Evolutionary conservation across 2,329 filamentous ascomycete genomes (phyloP), one percentile per base, ranked within the genome.

Genomic region (Dactylellina parvicollis): DNA sequence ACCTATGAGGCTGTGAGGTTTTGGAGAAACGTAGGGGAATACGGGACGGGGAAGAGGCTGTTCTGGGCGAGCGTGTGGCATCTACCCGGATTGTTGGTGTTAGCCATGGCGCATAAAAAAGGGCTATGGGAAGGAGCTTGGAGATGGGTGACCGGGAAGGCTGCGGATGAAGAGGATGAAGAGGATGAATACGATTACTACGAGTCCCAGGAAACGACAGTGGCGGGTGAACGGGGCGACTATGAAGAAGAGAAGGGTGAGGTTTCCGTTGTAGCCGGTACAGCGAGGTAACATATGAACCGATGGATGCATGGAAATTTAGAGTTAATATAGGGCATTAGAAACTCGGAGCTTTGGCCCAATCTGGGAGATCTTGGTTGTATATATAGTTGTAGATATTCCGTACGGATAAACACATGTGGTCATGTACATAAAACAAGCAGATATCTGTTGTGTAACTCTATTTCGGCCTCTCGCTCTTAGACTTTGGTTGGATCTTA

Each of bases 21-120:
- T 82, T 96, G 91, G 89, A 86, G 85, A 75, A 83, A 87, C 26
- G 87, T 71, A 1, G 94, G 94, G 10, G 86, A 89, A 74, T 88
- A 89, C 77, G 93, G 93, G 1, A 92, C 87, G 16, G 93, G 95
- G 1, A 86, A 92, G 64, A 89, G 90, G 0, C 81, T 99, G 57
- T 99, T 99, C 81, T 99, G 95, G 95, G 93, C 95, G 1, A 96
- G 92, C 80, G 92, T 99, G 8, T 98, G 94, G 95, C 93, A 97
- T 82, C 81, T 99, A 50, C 95, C 95, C 0, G 90, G 90, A 24
- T 86, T 98, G 42, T 88, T 99, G 84, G 92, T 97, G 49, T 83
- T 97, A 73, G 94, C 92, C 1, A 89, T 98, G 81, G 86, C 90
- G 62, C 92, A 96, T 81, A 99, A 99, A 86, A 96, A 92, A 82